phyloP scores from a whole-genome alignment of 148 eudicot genomes.

The Chenopodium quinoa region DNA sequence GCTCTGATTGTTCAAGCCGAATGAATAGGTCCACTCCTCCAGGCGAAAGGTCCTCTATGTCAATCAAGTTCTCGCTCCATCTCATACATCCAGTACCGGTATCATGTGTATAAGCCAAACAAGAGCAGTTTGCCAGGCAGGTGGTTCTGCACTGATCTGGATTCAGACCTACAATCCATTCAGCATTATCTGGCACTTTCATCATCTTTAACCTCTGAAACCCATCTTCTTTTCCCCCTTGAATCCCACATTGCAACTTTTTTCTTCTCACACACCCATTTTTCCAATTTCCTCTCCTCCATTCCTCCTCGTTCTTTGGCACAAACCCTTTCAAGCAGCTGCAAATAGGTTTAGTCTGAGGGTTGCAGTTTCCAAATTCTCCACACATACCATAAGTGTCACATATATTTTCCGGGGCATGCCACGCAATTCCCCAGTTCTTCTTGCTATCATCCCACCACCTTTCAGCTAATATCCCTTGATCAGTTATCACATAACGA shows the following conservation, averaged over 20 bases:
- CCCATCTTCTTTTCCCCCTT: constrained; percentile 40
- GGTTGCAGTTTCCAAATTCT: constrained; percentile 34
- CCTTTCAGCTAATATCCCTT: constrained; percentile 32
- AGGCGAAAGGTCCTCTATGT: constrained; percentile 28
- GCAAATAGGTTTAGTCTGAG: constrained; percentile 19
- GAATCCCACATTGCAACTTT: constrained; percentile 32
- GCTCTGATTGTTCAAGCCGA: constrained; percentile 44
- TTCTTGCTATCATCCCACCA: constrained; percentile 30
- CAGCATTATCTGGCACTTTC: constrained; percentile 50
- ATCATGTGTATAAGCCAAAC: constrained; percentile 47
- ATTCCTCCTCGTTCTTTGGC: constrained; percentile 30
- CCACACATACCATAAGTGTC: constrained; percentile 41
- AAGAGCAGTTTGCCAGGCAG: constrained; percentile 50
- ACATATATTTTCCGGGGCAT: constrained; percentile 27
- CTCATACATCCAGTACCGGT: constrained; percentile 47
- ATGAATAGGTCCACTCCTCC: constrained; percentile 48
- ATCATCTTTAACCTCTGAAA: constrained; percentile 35
- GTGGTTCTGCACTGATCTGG: constrained; percentile 35
- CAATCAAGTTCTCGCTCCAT: constrained; percentile 52
- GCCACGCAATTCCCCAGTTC: constrained; percentile 28
- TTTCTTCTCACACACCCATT: constrained; percentile 35
- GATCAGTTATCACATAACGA: constrained; percentile 18
- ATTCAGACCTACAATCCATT: constrained; percentile 30
- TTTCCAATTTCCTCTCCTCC: constrained; percentile 37
- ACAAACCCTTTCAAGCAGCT: constrained; percentile 39